Percentiles rank a stretch among this genome's conserved stretches.
Evolutionary conservation across 768 basidiomycete species (phyloP).

Genomic region (Leccinellum luteum): DNA sequence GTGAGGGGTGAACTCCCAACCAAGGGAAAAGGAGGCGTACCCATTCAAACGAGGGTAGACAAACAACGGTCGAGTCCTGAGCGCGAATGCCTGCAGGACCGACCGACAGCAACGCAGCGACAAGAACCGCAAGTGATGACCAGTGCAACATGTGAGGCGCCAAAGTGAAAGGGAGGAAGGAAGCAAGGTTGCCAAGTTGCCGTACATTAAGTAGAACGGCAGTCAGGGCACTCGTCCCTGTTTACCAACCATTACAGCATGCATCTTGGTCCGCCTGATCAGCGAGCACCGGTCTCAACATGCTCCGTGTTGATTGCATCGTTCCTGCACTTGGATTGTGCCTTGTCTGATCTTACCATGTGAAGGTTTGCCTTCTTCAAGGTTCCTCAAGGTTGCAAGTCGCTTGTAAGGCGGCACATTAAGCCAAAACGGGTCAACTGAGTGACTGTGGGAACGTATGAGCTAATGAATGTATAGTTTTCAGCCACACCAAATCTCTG

Average conservation of each 20-base stretch:
- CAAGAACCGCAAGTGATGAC: conserved; percentile 19
- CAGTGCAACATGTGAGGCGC: conserved; percentile 1
- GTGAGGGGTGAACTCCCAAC: not conserved
- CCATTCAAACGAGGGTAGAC: conserved; percentile 26
- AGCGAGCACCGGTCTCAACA: not conserved
- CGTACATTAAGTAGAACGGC: not conserved
- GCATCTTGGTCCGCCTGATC: not conserved
- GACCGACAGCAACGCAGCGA: conserved; percentile 13
- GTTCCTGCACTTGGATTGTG: not conserved
- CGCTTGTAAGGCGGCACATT: too few relatives aligned
- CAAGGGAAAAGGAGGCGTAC: conserved; percentile 12
- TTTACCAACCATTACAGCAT: conserved; percentile 9
- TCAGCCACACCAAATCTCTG: conserved; percentile 39
- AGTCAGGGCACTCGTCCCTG: conserved; percentile 9
- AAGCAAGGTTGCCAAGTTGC: not conserved
- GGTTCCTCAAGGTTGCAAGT: too few relatives aligned
- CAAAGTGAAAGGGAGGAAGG: conserved; percentile 7
- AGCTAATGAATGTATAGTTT: conserved; percentile 36
- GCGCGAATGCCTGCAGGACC: conserved; percentile 18
- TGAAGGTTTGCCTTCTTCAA: too few relatives aligned
- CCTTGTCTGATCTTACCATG: not conserved
- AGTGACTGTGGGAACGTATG: conserved; percentile 23
- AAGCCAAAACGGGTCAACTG: not conserved
- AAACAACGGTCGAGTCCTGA: conserved; percentile 24
- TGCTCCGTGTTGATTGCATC: not conserved